Percentiles rank a stretch among this genome's conserved stretches.
Conservation (phyloP, 441 rosid genomes). For the Jatropha multifida region DNA sequence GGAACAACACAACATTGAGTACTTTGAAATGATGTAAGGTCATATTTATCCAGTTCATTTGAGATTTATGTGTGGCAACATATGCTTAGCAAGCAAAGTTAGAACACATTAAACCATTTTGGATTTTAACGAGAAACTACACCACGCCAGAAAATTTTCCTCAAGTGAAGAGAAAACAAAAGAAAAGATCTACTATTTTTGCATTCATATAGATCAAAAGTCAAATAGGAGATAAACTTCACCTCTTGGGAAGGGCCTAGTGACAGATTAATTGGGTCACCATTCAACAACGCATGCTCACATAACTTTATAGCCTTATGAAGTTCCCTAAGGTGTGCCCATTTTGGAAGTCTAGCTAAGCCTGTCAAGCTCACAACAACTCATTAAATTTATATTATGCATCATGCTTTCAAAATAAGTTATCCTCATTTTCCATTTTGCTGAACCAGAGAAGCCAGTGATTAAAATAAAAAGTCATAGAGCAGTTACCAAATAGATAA, state of each 20-base stretch:
- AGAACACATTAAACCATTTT: neutral
- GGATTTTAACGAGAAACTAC: neutral
- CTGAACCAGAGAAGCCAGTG: neutral
- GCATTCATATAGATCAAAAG: neutral
- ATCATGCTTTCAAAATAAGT: neutral
- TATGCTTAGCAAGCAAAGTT: neutral
- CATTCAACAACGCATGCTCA: constrained; percentile 58
- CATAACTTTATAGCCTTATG: constrained; percentile 79
- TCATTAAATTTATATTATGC: constrained; percentile 12
- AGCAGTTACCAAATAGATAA: constrained; percentile 70
- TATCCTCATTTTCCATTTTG: neutral
- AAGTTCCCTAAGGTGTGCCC: constrained; percentile 94
- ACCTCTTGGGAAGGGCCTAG: constrained; percentile 84
- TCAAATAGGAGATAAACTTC: constrained; percentile 12
- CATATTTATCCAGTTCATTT: neutral
- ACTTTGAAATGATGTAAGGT: neutral
- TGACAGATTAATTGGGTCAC: constrained; percentile 48
- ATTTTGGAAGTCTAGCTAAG: constrained; percentile 87
- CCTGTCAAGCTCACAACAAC: constrained; percentile 45
- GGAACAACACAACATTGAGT: neutral
- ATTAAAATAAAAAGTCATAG: constrained; percentile 11
- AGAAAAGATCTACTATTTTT: neutral
- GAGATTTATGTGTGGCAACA: neutral
- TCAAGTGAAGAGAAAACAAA: neutral
- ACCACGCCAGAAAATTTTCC: neutral